Evolutionary conservation across 2,329 filamentous ascomycete genomes (phyloP), one percentile per base, ranked within the genome.

Genomic region (Aspergillus sp.): DNA sequence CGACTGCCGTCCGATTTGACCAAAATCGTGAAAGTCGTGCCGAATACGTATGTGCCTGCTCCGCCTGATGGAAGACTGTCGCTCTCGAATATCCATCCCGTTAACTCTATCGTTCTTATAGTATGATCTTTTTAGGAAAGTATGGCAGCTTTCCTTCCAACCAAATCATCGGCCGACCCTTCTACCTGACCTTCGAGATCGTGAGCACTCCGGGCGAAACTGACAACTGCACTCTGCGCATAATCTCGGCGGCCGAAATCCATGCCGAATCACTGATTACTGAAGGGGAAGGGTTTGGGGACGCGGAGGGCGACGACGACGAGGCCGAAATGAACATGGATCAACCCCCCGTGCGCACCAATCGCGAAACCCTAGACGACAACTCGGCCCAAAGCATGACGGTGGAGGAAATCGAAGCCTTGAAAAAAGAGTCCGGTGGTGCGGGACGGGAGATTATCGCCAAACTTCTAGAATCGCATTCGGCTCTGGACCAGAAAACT

Each of bases 131-230:
- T 1, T 82, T 98, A 36, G 92, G 92, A 57, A 98, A 97, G 85
- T 96, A 95, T 74, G 95, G 95, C 64, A 87, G 87, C 2, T 97
- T 99, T 72, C 89, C 91, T 16, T 87, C 91, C 55, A 97, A 98
- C 72, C 85, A 95, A 32, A 86, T 99, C 50, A 85, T 99, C 63
- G 90, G 92, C n/a, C 88, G 95, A 7, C 95, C 95, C 0, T 96
- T 91, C 73, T 87, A 96, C 78, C 81, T 96, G 61, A 98, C 93
- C 0, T 99, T 92, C 77, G 94, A 98, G 75, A 83, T 98, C 2
- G 84, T 90, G 63, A 92, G 96, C 68, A 86, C 85, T 69, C 77
- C 81, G 26, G 82, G 87, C 4, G 84, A 84, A 61, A 86, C 90
- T 65, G 81, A 80, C 63, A 90, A 88, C 65, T 85, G 87, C 51